Evolutionary conservation across 208 protist species (phyloP), one percentile per base, ranked within the genome.

Genomic region (Acanthamoeba castellanii): DNA sequence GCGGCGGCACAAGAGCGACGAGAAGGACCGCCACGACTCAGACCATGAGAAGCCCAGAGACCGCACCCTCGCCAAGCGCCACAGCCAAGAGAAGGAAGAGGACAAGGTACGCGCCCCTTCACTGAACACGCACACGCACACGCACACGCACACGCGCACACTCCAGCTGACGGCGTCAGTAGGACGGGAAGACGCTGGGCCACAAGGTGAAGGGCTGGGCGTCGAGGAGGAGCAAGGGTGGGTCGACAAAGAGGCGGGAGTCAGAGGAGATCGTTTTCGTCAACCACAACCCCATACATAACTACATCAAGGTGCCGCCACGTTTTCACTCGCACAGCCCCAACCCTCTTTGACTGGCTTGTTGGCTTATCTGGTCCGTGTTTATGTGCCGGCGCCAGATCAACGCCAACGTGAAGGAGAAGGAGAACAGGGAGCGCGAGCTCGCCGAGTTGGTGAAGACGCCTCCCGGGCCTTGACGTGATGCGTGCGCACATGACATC

Each of bases 361-460:
- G 61, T 68, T 68, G 37, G 50, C 37, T 42, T 42, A 42, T 47
- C 45, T 9, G 45, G 6, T 57, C 14, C 20, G 55, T 59, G 55
- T 59, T 3, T 22, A 0, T 18, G 52, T 18, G 52, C 52, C 14
- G 14, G 14, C 55, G 13, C 1, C 55, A 81, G 72, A 81, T 81
- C 27, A 81, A 81, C 32, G 72, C 72, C 72, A 81, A 81, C n/a
- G 72, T 81, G 18, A 81, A 81, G 72, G 72, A 81, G 42, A 81
- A 81, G 72, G 72, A 81, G 72, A 47, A 81, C 32, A 34, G 72
- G 42, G 72, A 81, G 72, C 72, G 72, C 9, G 72, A 81, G 32
- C 72, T 81, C 16, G 72, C 72, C 72, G 72, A 81, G 72, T 30
- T 81, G 27, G 72, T 81, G 72, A 81, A 68, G 61, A 25, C 55